Evolutionary conservation across 2,329 filamentous ascomycete species (phyloP), one percentile per base, ranked within the genome.

Genomic region (Eurotiales sp.): DNA sequence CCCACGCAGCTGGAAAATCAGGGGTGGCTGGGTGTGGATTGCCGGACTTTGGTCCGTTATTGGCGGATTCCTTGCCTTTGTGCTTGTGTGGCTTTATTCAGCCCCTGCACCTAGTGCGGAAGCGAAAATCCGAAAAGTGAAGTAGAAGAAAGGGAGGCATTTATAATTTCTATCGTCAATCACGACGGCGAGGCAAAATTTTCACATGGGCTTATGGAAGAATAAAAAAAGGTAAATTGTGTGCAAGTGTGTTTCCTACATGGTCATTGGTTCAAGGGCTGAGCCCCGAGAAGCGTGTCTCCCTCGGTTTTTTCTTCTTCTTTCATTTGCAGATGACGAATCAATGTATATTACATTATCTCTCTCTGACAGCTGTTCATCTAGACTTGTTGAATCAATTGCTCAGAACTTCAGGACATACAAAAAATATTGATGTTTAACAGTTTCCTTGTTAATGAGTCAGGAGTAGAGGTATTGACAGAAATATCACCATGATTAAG

Each of bases 11-110:
- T 97, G 84, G 76, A 83, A 81, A 66, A 99, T 99, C 67, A 88
- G 82, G 55, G 91, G 86, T 37, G 92, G 90, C 3, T 97, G 90
- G 88, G 90, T 92, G 10, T 97, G 92, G 89, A 88, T 99, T 65
- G 80, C 85, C 0, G 92, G 93, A 54, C 88, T 97, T 55, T 87
- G 82, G 67, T 85, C 86, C 45, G 96, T 95, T 2, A 81, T 96
- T 50, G 78, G 77, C 10, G 93, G 90, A 7, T 99, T 91, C 81
- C 58, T 97, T 56, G 82, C 77, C 0, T 97, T 99, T 72, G 88
- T 90, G 47, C 82, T 84, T 12, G 64, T 97, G 30, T 99, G 93
- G 93, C 77, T 99, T 70, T 99, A 83, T 68, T 84, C 82, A 61
- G 83, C 79, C 58, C 84, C 85, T 17, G 51, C 58, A 17, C 60